A percentile compares a stretch with the other conserved stretches of the same genome.
phyloP scores from a whole-genome alignment of 305 asterid species.

The Stenogyne calaminthoides region DNA sequence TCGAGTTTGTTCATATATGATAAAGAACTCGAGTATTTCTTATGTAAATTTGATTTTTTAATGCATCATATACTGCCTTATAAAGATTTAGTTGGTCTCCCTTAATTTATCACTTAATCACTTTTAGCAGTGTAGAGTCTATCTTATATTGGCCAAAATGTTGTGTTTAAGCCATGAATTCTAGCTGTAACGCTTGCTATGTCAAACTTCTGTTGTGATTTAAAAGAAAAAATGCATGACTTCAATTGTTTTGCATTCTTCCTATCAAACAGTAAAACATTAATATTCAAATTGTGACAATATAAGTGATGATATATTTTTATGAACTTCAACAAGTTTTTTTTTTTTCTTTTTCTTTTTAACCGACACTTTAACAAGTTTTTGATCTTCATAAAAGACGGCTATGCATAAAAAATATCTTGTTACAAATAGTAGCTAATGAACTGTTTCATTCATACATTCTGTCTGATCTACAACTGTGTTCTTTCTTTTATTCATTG shows the following conservation, averaged over 20 bases:
- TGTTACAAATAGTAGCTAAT: background rate
- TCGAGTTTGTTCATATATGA: background rate
- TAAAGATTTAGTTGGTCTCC: background rate
- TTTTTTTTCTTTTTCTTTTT: background rate
- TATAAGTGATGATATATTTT: background rate
- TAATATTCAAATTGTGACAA: background rate
- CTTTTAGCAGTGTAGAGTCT: background rate
- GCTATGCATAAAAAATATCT: background rate
- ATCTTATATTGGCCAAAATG: background rate
- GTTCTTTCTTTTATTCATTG: constrained; percentile 8
- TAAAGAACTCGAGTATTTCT: background rate
- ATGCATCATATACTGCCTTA: background rate
- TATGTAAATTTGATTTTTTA: background rate
- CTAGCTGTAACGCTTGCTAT: background rate
- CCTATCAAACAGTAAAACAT: background rate
- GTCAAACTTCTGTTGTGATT: background rate
- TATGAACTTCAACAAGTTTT: background rate
- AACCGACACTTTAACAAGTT: background rate
- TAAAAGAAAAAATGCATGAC: background rate
- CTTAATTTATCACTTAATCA: background rate
- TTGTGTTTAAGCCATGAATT: background rate
- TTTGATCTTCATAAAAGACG: background rate
- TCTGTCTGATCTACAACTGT: constrained; percentile 3
- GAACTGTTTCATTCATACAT: background rate
- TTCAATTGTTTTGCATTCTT: background rate